Evolutionary conservation across 2,329 filamentous ascomycete genomes (phyloP).

Genomic region (Aureobasidium sp.): DNA sequence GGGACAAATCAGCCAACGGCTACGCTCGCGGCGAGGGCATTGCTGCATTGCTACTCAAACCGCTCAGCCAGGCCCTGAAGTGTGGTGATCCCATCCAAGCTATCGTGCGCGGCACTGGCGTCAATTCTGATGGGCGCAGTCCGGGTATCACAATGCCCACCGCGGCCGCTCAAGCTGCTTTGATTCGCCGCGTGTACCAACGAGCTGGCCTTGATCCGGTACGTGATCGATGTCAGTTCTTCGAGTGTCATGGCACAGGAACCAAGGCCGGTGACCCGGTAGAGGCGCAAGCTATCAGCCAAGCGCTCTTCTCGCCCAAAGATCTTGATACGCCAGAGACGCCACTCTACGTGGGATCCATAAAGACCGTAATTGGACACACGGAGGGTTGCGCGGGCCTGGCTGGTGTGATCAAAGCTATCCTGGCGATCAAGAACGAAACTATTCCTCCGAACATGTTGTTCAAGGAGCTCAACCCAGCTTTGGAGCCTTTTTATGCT

Average conservation of each 20-base stretch:
- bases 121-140: conserved; percentile 35
- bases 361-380: conserved; percentile 39
- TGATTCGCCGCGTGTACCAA: conserved; percentile 34
- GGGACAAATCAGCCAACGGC: conserved; percentile 39
- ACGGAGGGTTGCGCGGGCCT: conserved; percentile 46
- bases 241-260: conserved; percentile 27
- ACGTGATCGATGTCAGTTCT: conserved; percentile 30
- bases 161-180: conserved; percentile 28
- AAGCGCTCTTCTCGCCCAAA: conserved; percentile 20
- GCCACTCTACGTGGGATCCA: conserved; percentile 23
- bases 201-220: conserved; percentile 29
- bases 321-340: not conserved
- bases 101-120: conserved; percentile 30
- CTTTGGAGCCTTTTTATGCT: not conserved
- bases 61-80: conserved; percentile 35
- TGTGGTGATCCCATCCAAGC: conserved; percentile 41
- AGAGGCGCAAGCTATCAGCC: conserved; percentile 30
- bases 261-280: conserved; percentile 24
- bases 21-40: conserved; percentile 50
- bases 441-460: conserved; percentile 22
- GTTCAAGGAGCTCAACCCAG: conserved; percentile 13
- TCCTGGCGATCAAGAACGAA: conserved; percentile 22
- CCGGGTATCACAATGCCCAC: conserved; percentile 36
- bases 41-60: conserved; percentile 45
- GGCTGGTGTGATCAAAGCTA: conserved; percentile 28